These are phyloP conservation scores for Centaurea solstitialis DNA, from an alignment of 129 eudicot genomes.

Conservation along the genomic window DNA sequence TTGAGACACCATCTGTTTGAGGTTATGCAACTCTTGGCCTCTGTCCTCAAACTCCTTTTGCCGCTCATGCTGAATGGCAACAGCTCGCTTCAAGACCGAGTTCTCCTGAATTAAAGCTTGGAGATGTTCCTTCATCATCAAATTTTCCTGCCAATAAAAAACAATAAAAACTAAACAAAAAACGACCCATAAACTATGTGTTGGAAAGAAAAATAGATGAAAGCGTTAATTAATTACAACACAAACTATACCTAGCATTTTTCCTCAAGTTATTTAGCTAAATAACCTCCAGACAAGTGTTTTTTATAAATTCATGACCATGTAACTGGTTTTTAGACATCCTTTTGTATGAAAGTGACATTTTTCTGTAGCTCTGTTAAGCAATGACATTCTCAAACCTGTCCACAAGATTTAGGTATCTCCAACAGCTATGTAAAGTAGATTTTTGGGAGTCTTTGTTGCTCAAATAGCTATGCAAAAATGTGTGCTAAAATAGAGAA, in stretches of 20 bases:
- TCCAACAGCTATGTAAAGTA: neutral
- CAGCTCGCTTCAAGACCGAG: constrained; percentile 80
- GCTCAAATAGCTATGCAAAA: neutral
- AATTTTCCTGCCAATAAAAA: constrained; percentile 56
- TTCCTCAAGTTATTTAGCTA: neutral
- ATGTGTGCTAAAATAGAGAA: too few relatives aligned
- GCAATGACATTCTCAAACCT: neutral
- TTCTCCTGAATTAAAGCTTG: constrained; percentile 84
- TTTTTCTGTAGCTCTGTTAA: neutral
- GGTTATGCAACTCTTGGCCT: constrained; percentile 72
- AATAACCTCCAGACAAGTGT: neutral
- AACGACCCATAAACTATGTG: neutral
- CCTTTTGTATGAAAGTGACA: neutral
- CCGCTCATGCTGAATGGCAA: constrained; percentile 90
- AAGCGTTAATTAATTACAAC: neutral
- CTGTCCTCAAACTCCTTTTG: constrained; percentile 86
- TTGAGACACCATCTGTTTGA: constrained; percentile 89
- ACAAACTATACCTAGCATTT: neutral
- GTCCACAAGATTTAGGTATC: neutral
- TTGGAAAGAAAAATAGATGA: neutral
- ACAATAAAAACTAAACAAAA: neutral
- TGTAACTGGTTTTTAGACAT: neutral
- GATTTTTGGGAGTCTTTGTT: neutral
- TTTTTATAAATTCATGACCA: too few relatives aligned
- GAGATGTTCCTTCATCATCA: constrained; percentile 75